phyloP scores from a whole-genome alignment of 805 yeast species.

The Saccharomycopsis amapae region DNA sequence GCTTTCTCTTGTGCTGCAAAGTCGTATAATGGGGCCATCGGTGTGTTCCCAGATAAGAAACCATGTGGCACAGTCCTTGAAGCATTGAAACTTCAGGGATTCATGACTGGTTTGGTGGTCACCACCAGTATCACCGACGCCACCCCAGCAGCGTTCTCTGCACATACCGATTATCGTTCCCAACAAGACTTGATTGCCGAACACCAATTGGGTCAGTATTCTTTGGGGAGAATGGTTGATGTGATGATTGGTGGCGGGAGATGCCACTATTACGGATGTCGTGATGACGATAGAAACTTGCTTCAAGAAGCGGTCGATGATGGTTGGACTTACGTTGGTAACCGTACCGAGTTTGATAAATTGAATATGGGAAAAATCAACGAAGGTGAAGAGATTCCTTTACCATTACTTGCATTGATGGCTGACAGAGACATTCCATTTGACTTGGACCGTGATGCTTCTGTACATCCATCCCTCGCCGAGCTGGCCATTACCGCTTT shows the following conservation, averaged over 20 bases:
- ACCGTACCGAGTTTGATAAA: slow-evolving; percentile 51
- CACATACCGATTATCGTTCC: slow-evolving; percentile 69
- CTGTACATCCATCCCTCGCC: slow-evolving; percentile 64
- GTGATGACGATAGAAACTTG: slow-evolving; percentile 64
- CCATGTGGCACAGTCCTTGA: slow-evolving; percentile 89
- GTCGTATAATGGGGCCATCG: slow-evolving; percentile 86
- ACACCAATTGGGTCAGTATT: slow-evolving; percentile 78
- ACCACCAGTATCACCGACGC: slow-evolving; percentile 93
- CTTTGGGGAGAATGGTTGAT: slow-evolving; percentile 74
- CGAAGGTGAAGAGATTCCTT: slow-evolving; percentile 48
- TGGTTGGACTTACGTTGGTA: slow-evolving; percentile 62
- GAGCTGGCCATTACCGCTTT: slow-evolving; percentile 75
- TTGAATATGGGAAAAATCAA: slow-evolving; percentile 47
- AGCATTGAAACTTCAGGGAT: slow-evolving; percentile 77
- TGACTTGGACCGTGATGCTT: slow-evolving; percentile 57
- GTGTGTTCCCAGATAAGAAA: slow-evolving; percentile 56
- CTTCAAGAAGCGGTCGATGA: slow-evolving; percentile 50
- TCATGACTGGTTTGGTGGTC: slow-evolving; percentile 82
- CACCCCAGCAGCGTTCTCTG: slow-evolving; percentile 83
- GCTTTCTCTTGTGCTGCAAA: slow-evolving; percentile 83
- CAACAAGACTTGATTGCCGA: slow-evolving; percentile 83
- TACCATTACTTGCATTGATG: slow-evolving; percentile 73
- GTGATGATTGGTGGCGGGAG: slow-evolving; percentile 89
- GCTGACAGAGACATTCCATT: slow-evolving; percentile 78
- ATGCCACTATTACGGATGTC: slow-evolving; percentile 72